Percentiles rank a stretch among this genome's conserved stretches.
Conservation (phyloP, 805 yeast species). For the Nakazawaea molendinolei region DNA sequence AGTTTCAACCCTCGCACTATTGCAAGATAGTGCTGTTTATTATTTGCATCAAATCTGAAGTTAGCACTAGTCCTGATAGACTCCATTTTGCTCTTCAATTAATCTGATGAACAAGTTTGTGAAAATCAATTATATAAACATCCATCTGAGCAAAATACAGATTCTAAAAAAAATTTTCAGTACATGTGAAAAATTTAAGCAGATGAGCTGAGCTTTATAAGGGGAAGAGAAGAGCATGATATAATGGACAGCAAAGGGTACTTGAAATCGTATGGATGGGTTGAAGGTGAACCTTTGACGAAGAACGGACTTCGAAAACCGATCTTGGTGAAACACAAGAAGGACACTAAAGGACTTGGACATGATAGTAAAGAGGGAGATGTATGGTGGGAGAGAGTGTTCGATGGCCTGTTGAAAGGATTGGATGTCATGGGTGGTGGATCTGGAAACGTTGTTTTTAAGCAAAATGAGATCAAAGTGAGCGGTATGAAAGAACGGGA, state of each 20-base stretch:
- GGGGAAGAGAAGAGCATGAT: background rate
- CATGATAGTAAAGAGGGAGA: constrained; percentile 69
- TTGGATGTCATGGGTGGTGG: constrained; percentile 44
- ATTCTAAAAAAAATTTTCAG: background rate
- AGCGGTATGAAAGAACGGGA: constrained; percentile 40
- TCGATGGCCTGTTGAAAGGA: constrained; percentile 85
- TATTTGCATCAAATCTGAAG: background rate
- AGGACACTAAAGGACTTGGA: constrained; percentile 88
- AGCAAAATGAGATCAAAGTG: constrained; percentile 43
- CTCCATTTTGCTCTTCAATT: too few relatives aligned
- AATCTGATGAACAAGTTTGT: too few relatives aligned
- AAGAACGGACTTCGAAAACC: constrained; percentile 81
- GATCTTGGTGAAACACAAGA: constrained; percentile 82
- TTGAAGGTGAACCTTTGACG: constrained; percentile 79
- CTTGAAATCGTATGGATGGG: constrained; percentile 81
- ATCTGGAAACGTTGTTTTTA: constrained; percentile 38
- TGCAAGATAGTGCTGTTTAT: background rate
- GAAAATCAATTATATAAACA: too few relatives aligned
- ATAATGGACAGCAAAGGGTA: constrained; percentile 75
- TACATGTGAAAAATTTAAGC: background rate
- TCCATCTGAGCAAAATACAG: background rate
- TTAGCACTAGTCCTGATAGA: too few relatives aligned
- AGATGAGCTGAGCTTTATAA: background rate
- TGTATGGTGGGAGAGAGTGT: constrained; percentile 95
- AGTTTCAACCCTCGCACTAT: background rate